These are phyloP conservation scores for Lentinula lateritia DNA, from an alignment of 768 basidiomycete species.

Conservation along the genomic window DNA sequence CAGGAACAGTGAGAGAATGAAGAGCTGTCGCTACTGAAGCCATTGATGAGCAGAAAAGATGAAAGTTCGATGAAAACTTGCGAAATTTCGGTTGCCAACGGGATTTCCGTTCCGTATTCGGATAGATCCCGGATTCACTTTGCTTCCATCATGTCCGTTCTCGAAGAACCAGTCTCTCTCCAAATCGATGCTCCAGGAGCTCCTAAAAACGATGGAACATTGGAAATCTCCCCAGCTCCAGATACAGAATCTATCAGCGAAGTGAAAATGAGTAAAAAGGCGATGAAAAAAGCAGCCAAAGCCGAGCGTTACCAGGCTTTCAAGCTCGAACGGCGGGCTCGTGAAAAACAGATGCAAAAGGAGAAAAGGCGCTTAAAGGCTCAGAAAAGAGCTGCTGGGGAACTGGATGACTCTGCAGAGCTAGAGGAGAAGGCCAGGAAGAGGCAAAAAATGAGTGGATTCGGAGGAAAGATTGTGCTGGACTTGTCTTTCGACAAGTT, in stretches of 20 bases:
- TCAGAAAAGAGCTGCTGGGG: constrained; percentile 61
- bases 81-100: background rate
- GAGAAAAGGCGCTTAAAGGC: constrained; percentile 60
- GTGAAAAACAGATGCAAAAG: constrained; percentile 73
- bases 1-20: constrained; percentile 47
- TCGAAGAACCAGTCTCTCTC: background rate
- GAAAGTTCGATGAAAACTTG: background rate
- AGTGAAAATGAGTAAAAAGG: constrained; percentile 47
- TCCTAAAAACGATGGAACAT: background rate
- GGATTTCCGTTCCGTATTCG: background rate
- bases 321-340: constrained; percentile 71
- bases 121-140: background rate
- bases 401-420: constrained; percentile 40
- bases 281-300: constrained; percentile 71
- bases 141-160: background rate
- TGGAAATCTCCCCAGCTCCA: background rate
- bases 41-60: background rate
- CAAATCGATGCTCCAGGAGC: background rate
- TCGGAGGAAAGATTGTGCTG: constrained; percentile 66
- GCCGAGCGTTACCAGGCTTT: constrained; percentile 56
- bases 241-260: constrained; percentile 10
- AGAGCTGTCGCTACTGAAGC: constrained; percentile 21
- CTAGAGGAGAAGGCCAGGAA: constrained; percentile 30
- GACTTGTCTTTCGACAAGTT: constrained; percentile 91
- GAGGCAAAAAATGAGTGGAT: constrained; percentile 27